A percentile compares a stretch with the other conserved stretches of the same genome.
phyloP scores from a whole-genome alignment of 2,329 filamentous ascomycete genomes.

The Triangularia setosa region DNA sequence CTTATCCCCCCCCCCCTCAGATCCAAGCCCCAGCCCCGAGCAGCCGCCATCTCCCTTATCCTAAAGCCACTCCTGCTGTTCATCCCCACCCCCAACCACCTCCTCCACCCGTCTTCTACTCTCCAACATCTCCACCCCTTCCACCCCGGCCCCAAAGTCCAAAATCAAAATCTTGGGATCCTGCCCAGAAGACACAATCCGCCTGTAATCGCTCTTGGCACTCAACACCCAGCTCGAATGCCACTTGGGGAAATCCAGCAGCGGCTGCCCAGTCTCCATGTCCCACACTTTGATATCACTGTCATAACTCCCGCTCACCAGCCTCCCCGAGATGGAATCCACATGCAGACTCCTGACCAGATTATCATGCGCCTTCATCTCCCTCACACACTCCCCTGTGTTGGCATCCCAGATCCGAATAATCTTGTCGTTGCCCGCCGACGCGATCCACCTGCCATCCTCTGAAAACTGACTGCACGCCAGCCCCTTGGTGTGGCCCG shows the following conservation, averaged over 20 bases:
- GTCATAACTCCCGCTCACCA: conserved; percentile 92
- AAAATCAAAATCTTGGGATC: conserved; percentile 89
- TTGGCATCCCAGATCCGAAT: conserved; percentile 96
- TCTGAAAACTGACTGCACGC: conserved; percentile 96
- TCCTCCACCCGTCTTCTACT: conserved; percentile 29
- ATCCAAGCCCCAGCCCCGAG: too few relatives aligned
- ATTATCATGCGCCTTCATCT: conserved; percentile 77
- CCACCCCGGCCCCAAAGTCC: conserved; percentile 72
- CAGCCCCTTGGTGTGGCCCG: conserved; percentile 84
- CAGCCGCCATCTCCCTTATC: not conserved
- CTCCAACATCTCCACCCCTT: conserved; percentile 57
- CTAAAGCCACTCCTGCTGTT: not conserved
- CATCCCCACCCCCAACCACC: not conserved
- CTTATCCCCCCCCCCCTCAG: not conserved
- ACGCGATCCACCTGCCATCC: conserved; percentile 88
- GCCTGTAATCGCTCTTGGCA: conserved; percentile 90
- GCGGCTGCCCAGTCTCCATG: conserved; percentile 70
- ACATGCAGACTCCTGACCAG: conserved; percentile 89
- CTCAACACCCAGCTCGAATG: conserved; percentile 95
- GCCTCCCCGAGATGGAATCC: conserved; percentile 77
- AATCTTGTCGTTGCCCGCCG: conserved; percentile 89
- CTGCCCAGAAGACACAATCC: conserved; percentile 92
- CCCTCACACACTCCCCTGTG: conserved; percentile 76
- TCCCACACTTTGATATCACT: conserved; percentile 94
- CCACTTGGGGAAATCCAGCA: conserved; percentile 89